These are phyloP conservation scores for Shiraia sp. DNA, from an alignment of 2,329 filamentous ascomycete genomes.

Conservation along the genomic window DNA sequence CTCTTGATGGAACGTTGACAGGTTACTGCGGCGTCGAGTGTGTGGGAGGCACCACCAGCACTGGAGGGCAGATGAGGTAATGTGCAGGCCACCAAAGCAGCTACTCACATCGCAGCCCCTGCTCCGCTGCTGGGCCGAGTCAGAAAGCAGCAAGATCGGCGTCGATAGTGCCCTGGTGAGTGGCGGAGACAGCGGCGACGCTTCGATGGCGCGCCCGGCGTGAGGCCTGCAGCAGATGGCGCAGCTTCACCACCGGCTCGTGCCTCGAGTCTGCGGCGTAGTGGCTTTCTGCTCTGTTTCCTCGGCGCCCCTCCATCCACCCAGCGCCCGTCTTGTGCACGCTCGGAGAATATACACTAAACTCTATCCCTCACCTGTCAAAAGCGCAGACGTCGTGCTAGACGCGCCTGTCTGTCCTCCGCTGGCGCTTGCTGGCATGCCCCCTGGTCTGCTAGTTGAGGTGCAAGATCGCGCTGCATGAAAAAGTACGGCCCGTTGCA, in stretches of 20 bases:
- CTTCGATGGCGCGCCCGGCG: constrained; percentile 23
- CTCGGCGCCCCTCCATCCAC: constrained; percentile 23
- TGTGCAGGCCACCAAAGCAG: constrained; percentile 26
- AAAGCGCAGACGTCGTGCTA: constrained; percentile 37
- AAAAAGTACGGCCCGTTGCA: constrained; percentile 47
- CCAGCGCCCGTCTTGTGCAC: constrained; percentile 33
- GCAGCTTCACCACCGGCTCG: constrained; percentile 39
- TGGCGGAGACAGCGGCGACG: constrained; percentile 32
- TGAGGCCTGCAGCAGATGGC: constrained; percentile 33
- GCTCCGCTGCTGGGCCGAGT: constrained; percentile 35
- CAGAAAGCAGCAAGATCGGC: constrained; percentile 39
- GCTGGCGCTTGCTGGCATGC: constrained; percentile 32
- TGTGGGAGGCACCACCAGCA: no score
- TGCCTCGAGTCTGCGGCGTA: constrained; percentile 40
- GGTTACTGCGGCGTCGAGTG: constrained; percentile 31
- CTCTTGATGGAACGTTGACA: constrained; percentile 36
- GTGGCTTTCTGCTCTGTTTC: constrained; percentile 32
- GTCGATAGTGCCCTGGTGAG: constrained; percentile 24
- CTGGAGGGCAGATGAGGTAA: constrained; percentile 31
- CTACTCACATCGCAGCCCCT: constrained; percentile 31
- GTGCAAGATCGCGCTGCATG: constrained; percentile 39
- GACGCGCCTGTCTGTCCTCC: constrained; percentile 31
- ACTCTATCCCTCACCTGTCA: constrained; percentile 44
- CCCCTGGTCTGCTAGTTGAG: constrained; percentile 28
- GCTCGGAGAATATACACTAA: constrained; percentile 45